Percentiles rank a stretch among this genome's conserved stretches.
Conservation (phyloP, 169 alveolate species). For the Eimeria sp. region DNA sequence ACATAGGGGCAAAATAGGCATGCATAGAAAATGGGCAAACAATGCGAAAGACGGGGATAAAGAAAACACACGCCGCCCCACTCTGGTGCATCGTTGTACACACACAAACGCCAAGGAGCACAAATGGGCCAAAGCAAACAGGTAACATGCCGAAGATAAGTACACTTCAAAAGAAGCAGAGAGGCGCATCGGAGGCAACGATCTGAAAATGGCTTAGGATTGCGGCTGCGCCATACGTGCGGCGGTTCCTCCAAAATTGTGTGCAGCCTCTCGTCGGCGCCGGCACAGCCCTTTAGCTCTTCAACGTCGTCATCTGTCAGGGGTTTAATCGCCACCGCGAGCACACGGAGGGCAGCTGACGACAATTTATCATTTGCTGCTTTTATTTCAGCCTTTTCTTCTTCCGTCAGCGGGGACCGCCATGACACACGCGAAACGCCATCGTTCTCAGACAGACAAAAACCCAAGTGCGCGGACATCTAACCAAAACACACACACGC, state of each 20-base stretch:
- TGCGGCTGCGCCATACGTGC: conserved; percentile 26
- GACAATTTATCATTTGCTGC: conserved; percentile 88
- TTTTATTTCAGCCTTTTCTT: conserved; percentile 75
- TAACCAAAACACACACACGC: not conserved
- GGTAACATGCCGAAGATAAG: not conserved
- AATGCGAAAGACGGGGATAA: not conserved
- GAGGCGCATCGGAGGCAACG: not conserved
- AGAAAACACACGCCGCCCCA: not conserved
- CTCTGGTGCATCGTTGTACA: not conserved
- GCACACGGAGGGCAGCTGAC: conserved; percentile 92
- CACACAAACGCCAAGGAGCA: not conserved
- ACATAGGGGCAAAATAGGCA: not conserved
- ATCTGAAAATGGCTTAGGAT: not conserved
- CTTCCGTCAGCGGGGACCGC: conserved; percentile 43
- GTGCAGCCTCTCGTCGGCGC: conserved; percentile 92
- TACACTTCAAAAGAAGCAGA: not conserved
- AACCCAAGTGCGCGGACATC: conserved; percentile 70
- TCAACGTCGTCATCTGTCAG: conserved; percentile 86
- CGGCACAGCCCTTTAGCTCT: conserved; percentile 86
- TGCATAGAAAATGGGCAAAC: not conserved
- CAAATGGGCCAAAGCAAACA: not conserved
- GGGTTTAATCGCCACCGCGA: conserved; percentile 92
- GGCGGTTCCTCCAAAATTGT: conserved; percentile 80
- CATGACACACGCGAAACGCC: conserved; percentile 71
- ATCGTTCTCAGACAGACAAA: conserved; percentile 65